phyloP scores from a whole-genome alignment of 108 stramenopile species.

The Fragilariopsis cylindrus region DNA sequence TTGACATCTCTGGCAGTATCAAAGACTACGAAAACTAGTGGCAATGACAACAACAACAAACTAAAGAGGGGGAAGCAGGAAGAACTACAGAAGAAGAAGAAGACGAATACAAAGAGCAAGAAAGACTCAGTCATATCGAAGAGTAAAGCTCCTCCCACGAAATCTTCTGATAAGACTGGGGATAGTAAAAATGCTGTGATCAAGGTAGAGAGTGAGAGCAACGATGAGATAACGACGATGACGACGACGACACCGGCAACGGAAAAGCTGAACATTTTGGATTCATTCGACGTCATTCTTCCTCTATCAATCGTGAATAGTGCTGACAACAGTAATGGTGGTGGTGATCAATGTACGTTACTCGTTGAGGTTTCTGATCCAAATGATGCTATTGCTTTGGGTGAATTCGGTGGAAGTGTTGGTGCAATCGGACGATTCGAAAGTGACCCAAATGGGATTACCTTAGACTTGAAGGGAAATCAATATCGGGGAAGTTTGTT shows the following conservation, averaged over 20 bases:
- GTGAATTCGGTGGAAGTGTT: constrained; percentile 69
- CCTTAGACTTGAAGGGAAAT: constrained; percentile 75
- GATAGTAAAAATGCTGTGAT: background rate
- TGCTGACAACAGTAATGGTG: background rate
- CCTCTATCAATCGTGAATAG: constrained; percentile 20
- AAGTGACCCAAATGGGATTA: constrained; percentile 42
- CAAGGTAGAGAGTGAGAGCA: background rate
- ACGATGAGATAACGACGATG: background rate
- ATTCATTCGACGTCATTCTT: constrained; percentile 39
- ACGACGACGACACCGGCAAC: background rate
- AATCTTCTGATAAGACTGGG: background rate
- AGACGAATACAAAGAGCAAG: background rate
- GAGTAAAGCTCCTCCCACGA: background rate
- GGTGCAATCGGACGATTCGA: constrained; percentile 87
- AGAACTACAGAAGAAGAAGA: background rate
- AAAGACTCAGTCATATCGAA: background rate
- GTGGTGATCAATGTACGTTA: constrained; percentile 46
- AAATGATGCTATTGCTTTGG: constrained; percentile 42
- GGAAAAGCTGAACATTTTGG: background rate
- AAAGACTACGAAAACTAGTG: background rate
- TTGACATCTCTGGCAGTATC: background rate
- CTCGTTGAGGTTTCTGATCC: constrained; percentile 63
- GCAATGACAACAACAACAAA: background rate
- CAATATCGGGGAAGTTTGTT: constrained; percentile 75
- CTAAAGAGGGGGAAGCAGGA: background rate